Conservation (phyloP, 768 basidiomycete genomes). For the Lyophyllum semitale region DNA sequence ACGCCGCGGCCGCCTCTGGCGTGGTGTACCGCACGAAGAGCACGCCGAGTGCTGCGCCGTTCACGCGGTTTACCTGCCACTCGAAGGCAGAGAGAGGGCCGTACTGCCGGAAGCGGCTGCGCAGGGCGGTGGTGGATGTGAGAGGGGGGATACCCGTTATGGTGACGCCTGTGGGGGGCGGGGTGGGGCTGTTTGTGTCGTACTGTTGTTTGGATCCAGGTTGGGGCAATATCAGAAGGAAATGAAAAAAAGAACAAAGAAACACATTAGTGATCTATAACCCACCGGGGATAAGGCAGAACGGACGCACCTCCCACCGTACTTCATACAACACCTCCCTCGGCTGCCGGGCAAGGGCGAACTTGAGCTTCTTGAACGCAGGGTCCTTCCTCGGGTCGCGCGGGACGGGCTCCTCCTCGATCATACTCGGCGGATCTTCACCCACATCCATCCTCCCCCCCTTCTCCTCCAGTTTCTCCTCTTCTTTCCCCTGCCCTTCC, state of each 20-base stretch:
- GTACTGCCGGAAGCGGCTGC: slow-evolving; percentile 61
- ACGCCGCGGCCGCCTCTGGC: slow-evolving; percentile 69
- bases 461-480: neutral
- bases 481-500: neutral
- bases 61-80: slow-evolving; percentile 74
- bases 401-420: slow-evolving; percentile 37
- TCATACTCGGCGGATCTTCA: slow-evolving; percentile 20
- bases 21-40: slow-evolving; percentile 68
- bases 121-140: slow-evolving; percentile 65
- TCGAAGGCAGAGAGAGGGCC: slow-evolving; percentile 72
- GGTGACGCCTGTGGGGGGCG: slow-evolving; percentile 75
- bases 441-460: neutral
- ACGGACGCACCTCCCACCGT: slow-evolving; percentile 54
- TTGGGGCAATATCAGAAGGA: slow-evolving; percentile 2
- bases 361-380: slow-evolving; percentile 22
- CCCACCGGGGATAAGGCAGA: neutral
- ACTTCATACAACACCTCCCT: slow-evolving; percentile 42
- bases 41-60: slow-evolving; percentile 83
- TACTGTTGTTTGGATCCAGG: slow-evolving; percentile 46
- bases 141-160: slow-evolving; percentile 72
- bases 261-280: neutral
- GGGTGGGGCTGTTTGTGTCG: slow-evolving; percentile 70
- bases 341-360: slow-evolving; percentile 17
- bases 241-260: neutral
- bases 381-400: slow-evolving; percentile 58